Base-by-base conservation (phyloP, 768 basidiomycete species). In the Panaeolus papilionaceus region DNA sequence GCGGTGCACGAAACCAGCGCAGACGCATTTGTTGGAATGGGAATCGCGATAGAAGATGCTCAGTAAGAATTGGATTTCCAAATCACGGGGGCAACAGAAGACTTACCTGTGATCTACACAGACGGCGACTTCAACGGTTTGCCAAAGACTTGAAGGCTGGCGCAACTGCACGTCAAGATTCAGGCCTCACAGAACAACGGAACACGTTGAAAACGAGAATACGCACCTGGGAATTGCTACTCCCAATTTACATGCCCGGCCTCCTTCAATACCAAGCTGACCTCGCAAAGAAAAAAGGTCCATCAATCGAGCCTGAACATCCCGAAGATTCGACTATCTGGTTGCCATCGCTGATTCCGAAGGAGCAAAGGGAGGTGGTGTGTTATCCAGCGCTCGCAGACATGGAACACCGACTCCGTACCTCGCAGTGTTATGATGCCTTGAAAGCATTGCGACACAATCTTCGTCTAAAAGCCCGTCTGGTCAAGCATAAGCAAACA, bases 211-310 rank as follows among this genome's bases (percentile, higher is more conserved):
- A 33, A 10, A 64, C 45, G 18, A 63, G 64, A n/a, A 61, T 71
- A 11, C 51, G 63, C 1, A 61, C 38, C 11, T 73, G 70, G 70
- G 70, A 69, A 44, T 33, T 66, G 14, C 42, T 71, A 2, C 47
- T 58, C 5, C 54, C 70, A 2, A 66, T 69, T 38, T 73, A 70
- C 62, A 33, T 39, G 7, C 42, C 33, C 8, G 23, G 16, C 0
- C 33, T 18, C 16, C 49, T 70, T 0, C 67, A 66, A 69, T 12
- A 70, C 66, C 11, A 67, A 65, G 4, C 42, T 66, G 11, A 33
- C 68, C 44, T 9, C 3, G 20, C 6, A 18, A 23, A 20, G 37
- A n/a, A 8, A n/a, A n/a, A n/a, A n/a, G n/a, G n/a, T n/a, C n/a
- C n/a, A n/a, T n/a, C n/a, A n/a, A n/a, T n/a, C n/a, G n/a, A n/a